phyloP scores from a whole-genome alignment of 768 basidiomycete species.

The Lentinula lateritia region DNA sequence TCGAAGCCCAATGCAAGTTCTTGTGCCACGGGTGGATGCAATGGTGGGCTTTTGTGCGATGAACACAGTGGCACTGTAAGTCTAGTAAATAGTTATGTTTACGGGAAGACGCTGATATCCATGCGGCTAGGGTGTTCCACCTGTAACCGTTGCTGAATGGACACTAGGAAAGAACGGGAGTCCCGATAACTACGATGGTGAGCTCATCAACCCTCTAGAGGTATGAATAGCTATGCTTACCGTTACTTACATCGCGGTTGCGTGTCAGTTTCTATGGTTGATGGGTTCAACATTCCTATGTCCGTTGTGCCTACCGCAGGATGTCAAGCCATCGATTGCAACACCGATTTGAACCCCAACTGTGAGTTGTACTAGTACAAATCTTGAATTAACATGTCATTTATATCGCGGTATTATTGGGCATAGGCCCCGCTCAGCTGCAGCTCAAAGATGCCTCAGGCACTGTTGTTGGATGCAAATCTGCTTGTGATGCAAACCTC shows the following conservation, averaged over 20 bases:
- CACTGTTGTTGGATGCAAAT: slow-evolving; percentile 35
- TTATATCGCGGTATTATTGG: neutral
- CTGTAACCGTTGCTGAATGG: slow-evolving; percentile 43
- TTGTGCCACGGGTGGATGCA: slow-evolving; percentile 63
- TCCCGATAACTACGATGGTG: slow-evolving; percentile 36
- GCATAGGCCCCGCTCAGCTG: slow-evolving; percentile 12
- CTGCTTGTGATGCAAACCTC: slow-evolving; percentile 34
- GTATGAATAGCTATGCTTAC: neutral
- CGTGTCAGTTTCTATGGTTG: slow-evolving; percentile 42
- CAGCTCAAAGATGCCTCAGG: slow-evolving; percentile 21
- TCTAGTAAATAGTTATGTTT: neutral
- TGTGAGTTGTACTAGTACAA: slow-evolving; percentile 15
- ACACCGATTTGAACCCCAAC: slow-evolving; percentile 39
- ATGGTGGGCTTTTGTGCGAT: slow-evolving; percentile 60
- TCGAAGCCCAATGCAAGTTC: slow-evolving; percentile 48
- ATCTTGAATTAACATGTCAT: too few species aligned
- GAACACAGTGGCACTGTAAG: slow-evolving; percentile 40
- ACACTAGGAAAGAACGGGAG: slow-evolving; percentile 24
- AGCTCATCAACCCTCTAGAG: neutral
- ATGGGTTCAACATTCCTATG: slow-evolving; percentile 44
- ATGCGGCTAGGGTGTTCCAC: slow-evolving; percentile 30
- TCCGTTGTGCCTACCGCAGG: slow-evolving; percentile 29
- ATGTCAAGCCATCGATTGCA: slow-evolving; percentile 34
- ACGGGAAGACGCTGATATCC: slow-evolving; percentile 7
- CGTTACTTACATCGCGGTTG: neutral